Base-by-base conservation (phyloP, 257 asterid species). In the Rauvolfia tetraphylla region DNA sequence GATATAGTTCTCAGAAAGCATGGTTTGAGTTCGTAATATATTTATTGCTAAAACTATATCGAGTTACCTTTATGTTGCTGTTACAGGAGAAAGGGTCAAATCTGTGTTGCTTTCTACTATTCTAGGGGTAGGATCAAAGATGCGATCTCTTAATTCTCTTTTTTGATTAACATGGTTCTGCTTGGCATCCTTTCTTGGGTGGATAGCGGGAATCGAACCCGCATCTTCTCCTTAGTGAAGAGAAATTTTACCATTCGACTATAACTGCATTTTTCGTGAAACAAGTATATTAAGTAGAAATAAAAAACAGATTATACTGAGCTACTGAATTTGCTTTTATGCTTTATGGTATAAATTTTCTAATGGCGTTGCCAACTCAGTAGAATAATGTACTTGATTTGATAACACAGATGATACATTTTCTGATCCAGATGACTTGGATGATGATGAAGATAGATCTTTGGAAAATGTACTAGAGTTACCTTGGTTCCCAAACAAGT, bases 341-440 rank as follows among this genome's bases (percentile, higher is more conserved):
- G 36, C 68, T 6, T 9, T 7, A 34, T 11, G 34, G 41, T 2
- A 34, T 14, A 72, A 33, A 14, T 15, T 33, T 39, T 68, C 34
- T 48, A 38, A 23, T 56, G 13, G 14, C 29, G 18, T 34, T 41
- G 7, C 38, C 42, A 7, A 20, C 62, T 79, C 44, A 29, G 25
- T 76, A n/a, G n/a, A n/a, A n/a, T 58, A 25, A 76, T 79, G 58
- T 82, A 74, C 71, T 76, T 75, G 72, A 41, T 58, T 49, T 27
- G 18, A 31, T 72, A 75, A 78, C 84, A 84, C 90, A 90, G 97
- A 80, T 86, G 84, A 80, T 84, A 67, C 80, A 74, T 77, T 74
- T 62, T 81, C 83, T 75, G 85, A 82, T 46, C 63, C 77, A 29
- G 6, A 46, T 18, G 79, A 75, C 38, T 31, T 79, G 71, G 84